phyloP scores from a whole-genome alignment of 495 filamentous ascomycete genomes.

The Xylaria acuta region DNA sequence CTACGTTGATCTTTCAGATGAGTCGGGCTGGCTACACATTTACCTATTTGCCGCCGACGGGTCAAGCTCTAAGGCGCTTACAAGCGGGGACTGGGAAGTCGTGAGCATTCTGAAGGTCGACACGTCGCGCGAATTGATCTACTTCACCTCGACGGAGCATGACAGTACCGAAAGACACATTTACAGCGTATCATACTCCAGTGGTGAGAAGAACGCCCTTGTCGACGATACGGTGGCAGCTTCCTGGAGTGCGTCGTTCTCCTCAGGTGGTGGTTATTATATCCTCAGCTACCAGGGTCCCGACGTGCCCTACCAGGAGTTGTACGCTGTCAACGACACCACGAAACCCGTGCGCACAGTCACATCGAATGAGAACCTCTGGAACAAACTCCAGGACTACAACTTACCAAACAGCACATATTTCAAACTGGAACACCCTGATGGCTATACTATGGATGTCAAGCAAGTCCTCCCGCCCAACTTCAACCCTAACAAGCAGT shows the following conservation, averaged over 20 bases:
- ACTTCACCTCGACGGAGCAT: constrained; percentile 61
- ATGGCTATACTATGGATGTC: constrained; percentile 55
- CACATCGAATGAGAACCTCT: constrained; percentile 56
- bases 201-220: constrained; percentile 53
- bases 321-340: constrained; percentile 56
- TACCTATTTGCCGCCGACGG: constrained; percentile 61
- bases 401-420: constrained; percentile 58
- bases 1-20: constrained; percentile 63
- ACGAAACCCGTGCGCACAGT: constrained; percentile 53
- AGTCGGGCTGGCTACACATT: constrained; percentile 61
- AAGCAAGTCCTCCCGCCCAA: constrained; percentile 56
- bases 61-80: constrained; percentile 52
- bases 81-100: constrained; percentile 63
- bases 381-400: constrained; percentile 52
- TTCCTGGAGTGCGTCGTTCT: constrained; percentile 62
- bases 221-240: constrained; percentile 57
- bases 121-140: constrained; percentile 52
- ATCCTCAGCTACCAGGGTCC: constrained; percentile 63
- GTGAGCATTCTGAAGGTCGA: constrained; percentile 57
- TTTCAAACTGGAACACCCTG: constrained; percentile 54
- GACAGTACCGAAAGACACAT: constrained; percentile 63
- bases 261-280: constrained; percentile 58
- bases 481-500: constrained; percentile 58
- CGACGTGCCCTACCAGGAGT: constrained; percentile 61
- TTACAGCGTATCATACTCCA: constrained; percentile 58